phyloP scores from a whole-genome alignment of 1,284 basidiomycete species.

The Mycosarcoma maydis region DNA sequence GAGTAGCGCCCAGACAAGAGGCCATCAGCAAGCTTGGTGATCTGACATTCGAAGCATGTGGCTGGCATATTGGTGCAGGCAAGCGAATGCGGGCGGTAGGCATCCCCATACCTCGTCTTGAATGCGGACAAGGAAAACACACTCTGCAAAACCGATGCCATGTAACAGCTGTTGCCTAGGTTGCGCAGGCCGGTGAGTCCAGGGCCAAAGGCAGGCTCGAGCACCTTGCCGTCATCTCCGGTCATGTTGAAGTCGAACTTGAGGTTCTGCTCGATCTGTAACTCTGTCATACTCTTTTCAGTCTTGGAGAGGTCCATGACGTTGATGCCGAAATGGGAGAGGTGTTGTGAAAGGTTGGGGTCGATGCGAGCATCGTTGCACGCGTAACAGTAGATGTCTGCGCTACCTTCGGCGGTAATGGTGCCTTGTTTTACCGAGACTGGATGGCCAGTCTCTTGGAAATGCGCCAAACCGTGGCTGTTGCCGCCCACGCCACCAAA shows the following conservation, averaged over 20 bases:
- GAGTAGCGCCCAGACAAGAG: slow-evolving; percentile 92
- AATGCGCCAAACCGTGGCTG: slow-evolving; percentile 88
- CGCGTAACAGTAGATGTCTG: slow-evolving; percentile 92
- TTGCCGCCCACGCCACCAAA: slow-evolving; percentile 88
- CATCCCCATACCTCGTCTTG: slow-evolving; percentile 76
- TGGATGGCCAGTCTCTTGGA: slow-evolving; percentile 78
- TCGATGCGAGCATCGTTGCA: slow-evolving; percentile 90
- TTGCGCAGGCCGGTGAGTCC: slow-evolving; percentile 90
- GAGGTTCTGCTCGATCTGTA: slow-evolving; percentile 97
- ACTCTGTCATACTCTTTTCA: slow-evolving; percentile 95
- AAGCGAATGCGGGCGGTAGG: slow-evolving; percentile 73
- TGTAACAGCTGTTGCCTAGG: slow-evolving; percentile 97
- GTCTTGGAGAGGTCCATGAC: slow-evolving; percentile 86
- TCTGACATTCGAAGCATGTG: slow-evolving; percentile 90
- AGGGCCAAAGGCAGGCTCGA: slow-evolving; percentile 87
- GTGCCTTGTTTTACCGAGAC: slow-evolving; percentile 95
- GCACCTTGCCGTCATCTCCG: slow-evolving; percentile 84
- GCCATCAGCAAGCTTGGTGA: slow-evolving; percentile 91
- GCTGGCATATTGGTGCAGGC: slow-evolving; percentile 79
- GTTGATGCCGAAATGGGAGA: slow-evolving; percentile 86
- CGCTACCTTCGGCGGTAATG: slow-evolving; percentile 91
- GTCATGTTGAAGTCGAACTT: slow-evolving; percentile 94
- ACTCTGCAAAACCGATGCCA: slow-evolving; percentile 90
- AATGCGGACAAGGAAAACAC: slow-evolving; percentile 85
- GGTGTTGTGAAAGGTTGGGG: slow-evolving; percentile 79